These are phyloP conservation scores for Thraustochytrium sp. DNA, from an alignment of 352 stramenopile species.

Conservation along the genomic window DNA sequence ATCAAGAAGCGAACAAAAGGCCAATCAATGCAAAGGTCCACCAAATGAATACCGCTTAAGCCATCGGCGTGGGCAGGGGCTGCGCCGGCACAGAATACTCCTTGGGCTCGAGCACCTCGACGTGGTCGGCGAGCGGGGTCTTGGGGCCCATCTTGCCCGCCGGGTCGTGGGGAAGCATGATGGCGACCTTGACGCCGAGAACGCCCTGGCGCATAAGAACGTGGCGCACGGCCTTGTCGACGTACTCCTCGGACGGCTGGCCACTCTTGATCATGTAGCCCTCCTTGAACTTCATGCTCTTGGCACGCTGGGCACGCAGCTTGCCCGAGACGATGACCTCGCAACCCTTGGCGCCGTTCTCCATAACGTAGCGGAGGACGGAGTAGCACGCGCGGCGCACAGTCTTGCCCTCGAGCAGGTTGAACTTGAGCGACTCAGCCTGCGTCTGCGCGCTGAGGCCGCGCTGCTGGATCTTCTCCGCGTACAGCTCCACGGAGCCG, in stretches of 20 bases:
- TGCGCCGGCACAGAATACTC: constrained; percentile 57
- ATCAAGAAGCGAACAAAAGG: no score
- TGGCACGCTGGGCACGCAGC: constrained; percentile 97
- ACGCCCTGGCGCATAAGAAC: constrained; percentile 99
- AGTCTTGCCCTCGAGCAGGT: constrained; percentile 92
- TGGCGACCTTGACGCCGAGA: constrained; percentile 97
- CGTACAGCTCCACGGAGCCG: constrained; percentile 93
- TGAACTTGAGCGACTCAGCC: constrained; percentile 99
- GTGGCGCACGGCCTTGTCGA: constrained; percentile 95
- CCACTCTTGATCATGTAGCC: constrained; percentile 99
- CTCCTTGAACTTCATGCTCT: constrained; percentile 99
- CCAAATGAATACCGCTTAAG: not conserved
- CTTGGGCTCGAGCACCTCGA: constrained; percentile 98
- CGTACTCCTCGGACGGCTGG: constrained; percentile 95
- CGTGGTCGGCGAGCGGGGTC: constrained; percentile 94
- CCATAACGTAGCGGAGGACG: constrained; percentile 98
- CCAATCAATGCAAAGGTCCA: not conserved
- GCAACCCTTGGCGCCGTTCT: constrained; percentile 95
- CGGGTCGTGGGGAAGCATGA: constrained; percentile 98
- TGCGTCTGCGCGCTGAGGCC: constrained; percentile 96
- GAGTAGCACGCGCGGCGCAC: constrained; percentile 97
- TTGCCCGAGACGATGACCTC: constrained; percentile 99
- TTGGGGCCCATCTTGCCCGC: constrained; percentile 94
- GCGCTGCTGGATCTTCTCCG: constrained; percentile 95
- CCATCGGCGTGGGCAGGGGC: not conserved